Percentiles rank a stretch among this genome's conserved stretches.
Evolutionary conservation across 1,284 basidiomycete genomes (phyloP).

Genomic region (Somion occarium): DNA sequence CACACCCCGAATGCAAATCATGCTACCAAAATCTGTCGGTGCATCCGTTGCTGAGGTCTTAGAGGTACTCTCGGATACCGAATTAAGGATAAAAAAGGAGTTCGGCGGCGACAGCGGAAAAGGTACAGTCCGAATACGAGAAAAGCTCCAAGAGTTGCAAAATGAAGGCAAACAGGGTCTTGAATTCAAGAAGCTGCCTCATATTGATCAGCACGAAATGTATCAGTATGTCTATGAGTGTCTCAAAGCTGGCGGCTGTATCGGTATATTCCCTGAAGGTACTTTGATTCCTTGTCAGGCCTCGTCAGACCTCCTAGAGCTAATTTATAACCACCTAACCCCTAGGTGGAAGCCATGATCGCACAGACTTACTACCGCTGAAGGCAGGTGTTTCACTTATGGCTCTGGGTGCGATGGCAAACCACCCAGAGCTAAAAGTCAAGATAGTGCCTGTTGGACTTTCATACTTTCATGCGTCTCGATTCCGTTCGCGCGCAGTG

Average conservation of each 20-base stretch:
- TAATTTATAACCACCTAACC: background rate
- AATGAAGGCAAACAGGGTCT: constrained; percentile 56
- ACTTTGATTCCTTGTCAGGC: constrained; percentile 14
- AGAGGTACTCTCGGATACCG: constrained; percentile 88
- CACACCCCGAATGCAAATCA: constrained; percentile 78
- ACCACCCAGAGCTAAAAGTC: constrained; percentile 81
- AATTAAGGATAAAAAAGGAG: constrained; percentile 83
- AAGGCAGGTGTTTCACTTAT: constrained; percentile 97
- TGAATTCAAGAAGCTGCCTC: constrained; percentile 75
- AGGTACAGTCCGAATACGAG: constrained; percentile 64
- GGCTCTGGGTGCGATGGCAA: constrained; percentile 97
- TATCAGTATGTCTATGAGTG: constrained; percentile 92
- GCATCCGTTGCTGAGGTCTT: constrained; percentile 81
- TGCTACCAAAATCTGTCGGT: constrained; percentile 81
- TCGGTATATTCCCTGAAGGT: constrained; percentile 98
- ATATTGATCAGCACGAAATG: constrained; percentile 92
- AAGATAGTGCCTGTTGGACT: constrained; percentile 94
- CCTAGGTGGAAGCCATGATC: constrained; percentile 91
- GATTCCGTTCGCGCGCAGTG: constrained; percentile 92
- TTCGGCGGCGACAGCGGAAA: constrained; percentile 84
- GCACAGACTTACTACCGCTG: constrained; percentile 89
- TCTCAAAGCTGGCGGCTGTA: constrained; percentile 83
- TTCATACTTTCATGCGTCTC: constrained; percentile 94
- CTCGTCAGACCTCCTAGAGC: no score
- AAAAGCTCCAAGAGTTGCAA: constrained; percentile 56